phyloP scores from a whole-genome alignment of 2,329 filamentous ascomycete genomes.

The Venturia oleaginea region DNA sequence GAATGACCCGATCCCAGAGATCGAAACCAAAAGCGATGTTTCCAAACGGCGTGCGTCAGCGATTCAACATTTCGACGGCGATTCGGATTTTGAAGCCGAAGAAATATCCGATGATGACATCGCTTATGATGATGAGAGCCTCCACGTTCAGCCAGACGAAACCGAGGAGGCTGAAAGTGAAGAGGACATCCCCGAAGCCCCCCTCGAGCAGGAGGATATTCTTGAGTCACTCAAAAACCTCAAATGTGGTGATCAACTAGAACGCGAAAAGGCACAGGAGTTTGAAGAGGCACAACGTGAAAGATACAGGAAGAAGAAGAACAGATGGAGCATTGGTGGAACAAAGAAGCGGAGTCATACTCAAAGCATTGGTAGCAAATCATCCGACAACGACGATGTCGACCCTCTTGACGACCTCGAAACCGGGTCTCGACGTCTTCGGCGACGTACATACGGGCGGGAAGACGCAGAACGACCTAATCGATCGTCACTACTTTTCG shows the following conservation, averaged over 20 bases:
- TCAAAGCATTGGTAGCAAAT: conserved; percentile 36
- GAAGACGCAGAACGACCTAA: conserved; percentile 21
- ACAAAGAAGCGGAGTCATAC: conserved; percentile 38
- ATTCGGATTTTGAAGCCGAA: conserved; percentile 30
- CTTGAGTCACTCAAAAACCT: conserved; percentile 27
- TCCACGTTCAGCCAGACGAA: conserved; percentile 37
- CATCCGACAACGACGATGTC: conserved; percentile 31
- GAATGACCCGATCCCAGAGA: conserved; percentile 7
- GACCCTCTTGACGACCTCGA: conserved; percentile 31
- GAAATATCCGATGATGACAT: conserved; percentile 30
- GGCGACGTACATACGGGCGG: conserved; percentile 33
- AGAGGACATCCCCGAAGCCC: conserved; percentile 18
- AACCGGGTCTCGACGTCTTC: conserved; percentile 31
- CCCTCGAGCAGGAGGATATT: conserved; percentile 21
- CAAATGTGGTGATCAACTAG: conserved; percentile 26
- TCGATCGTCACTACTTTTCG: conserved; percentile 29
- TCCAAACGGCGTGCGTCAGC: conserved; percentile 4
- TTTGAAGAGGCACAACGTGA: conserved; percentile 21
- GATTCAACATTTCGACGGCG: conserved; percentile 1
- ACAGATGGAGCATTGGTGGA: conserved; percentile 31
- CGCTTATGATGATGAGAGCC: conserved; percentile 29
- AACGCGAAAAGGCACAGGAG: conserved; percentile 20
- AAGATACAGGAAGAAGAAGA: conserved; percentile 28
- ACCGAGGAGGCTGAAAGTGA: conserved; percentile 34
- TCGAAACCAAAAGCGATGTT: conserved; percentile 6